A percentile compares a stretch with the other conserved stretches of the same genome.
These are phyloP conservation scores for Physcomitrellopsis africana DNA, from an alignment of 225 moss, liverwort and hornwort genomes.

Conservation along the genomic window DNA sequence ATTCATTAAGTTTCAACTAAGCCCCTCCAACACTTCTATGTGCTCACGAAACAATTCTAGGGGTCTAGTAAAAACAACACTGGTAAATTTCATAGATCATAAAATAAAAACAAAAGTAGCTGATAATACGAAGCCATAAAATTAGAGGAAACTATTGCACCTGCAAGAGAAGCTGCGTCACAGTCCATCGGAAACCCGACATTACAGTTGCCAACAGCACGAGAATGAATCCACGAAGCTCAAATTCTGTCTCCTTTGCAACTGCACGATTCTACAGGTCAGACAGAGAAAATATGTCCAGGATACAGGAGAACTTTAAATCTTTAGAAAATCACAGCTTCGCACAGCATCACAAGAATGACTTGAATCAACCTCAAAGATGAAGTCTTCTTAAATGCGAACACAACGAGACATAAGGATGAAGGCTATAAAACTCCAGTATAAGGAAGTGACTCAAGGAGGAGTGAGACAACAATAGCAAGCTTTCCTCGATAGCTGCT, in stretches of 20 bases:
- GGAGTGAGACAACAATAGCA: neutral
- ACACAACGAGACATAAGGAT: neutral
- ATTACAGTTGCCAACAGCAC: conserved; percentile 88
- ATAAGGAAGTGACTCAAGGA: conserved; percentile 3
- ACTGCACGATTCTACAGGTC: conserved; percentile 74
- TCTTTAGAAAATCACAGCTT: neutral
- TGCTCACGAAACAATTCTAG: conserved; percentile 7
- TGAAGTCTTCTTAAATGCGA: neutral
- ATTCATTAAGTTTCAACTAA: neutral
- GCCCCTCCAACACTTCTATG: neutral
- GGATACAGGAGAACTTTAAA: conserved; percentile 14
- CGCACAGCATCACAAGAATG: neutral
- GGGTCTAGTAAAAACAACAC: neutral
- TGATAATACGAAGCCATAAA: conserved; percentile 24
- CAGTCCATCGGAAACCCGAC: conserved; percentile 98
- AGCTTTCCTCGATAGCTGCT: neutral
- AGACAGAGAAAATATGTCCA: conserved; percentile 33
- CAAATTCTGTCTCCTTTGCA: conserved; percentile 86
- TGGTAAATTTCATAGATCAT: neutral
- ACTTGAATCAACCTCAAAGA: neutral
- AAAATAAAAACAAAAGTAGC: conserved; percentile 12
- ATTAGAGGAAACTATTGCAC: conserved; percentile 37
- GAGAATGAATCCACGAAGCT: conserved; percentile 81
- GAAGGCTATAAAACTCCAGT: neutral
- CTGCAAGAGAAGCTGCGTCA: conserved; percentile 99